phyloP scores from a whole-genome alignment of 208 protist genomes.

The Leishmania tropica region DNA sequence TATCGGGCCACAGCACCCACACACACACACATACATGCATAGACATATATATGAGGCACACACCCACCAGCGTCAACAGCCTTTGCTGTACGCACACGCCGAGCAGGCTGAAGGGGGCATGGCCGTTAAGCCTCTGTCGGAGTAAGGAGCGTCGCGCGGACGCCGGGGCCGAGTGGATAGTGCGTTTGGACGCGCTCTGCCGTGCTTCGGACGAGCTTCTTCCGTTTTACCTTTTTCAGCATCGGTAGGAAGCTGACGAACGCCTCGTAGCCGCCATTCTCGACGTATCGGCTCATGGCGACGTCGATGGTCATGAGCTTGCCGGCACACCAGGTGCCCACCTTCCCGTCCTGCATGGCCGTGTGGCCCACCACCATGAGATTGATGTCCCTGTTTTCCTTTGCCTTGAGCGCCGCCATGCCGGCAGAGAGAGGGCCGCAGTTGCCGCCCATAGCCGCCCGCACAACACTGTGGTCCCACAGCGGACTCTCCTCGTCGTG shows the following conservation, averaged over 20 bases:
- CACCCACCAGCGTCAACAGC: neutral
- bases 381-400: slow-evolving; percentile 27
- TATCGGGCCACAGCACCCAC: neutral
- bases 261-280: slow-evolving; percentile 39
- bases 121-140: neutral
- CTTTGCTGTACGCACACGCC: neutral
- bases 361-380: slow-evolving; percentile 74
- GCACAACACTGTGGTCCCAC: slow-evolving; percentile 36
- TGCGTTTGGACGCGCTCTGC: slow-evolving; percentile 14
- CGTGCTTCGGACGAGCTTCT: neutral
- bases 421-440: slow-evolving; percentile 40
- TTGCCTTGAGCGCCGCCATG: slow-evolving; percentile 33
- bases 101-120: neutral
- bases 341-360: slow-evolving; percentile 18
- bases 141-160: neutral
- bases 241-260: slow-evolving; percentile 15
- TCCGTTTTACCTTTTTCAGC: neutral
- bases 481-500: slow-evolving; percentile 31
- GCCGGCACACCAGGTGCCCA: slow-evolving; percentile 18
- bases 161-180: slow-evolving; percentile 18
- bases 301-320: slow-evolving; percentile 31
- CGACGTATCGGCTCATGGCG: slow-evolving; percentile 36
- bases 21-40: neutral
- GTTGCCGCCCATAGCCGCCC: slow-evolving; percentile 25
- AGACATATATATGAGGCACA: neutral